Conservation (phyloP, 129 eudicot species). For the Erigeron canadensis region DNA sequence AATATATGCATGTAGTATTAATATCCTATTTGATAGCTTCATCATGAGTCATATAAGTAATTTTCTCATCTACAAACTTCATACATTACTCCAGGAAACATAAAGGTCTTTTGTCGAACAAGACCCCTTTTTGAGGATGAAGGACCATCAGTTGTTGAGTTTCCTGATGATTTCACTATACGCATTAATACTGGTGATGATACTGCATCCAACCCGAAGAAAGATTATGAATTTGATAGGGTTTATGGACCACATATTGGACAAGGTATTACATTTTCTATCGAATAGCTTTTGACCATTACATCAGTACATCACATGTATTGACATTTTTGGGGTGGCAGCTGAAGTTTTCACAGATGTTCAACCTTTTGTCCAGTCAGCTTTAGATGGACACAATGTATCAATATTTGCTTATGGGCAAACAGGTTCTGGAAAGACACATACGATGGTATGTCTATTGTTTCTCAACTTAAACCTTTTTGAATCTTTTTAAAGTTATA, state of each 20-base stretch:
- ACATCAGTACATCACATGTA: not conserved
- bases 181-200: constrained; percentile 83
- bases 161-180: constrained; percentile 80
- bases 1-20: not conserved
- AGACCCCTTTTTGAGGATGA: constrained; percentile 98
- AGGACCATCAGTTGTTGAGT: constrained; percentile 84
- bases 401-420: constrained; percentile 93
- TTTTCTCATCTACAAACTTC: constrained; percentile 1
- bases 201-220: constrained; percentile 71
- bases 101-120: constrained; percentile 88
- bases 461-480: constrained; percentile 22
- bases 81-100: constrained; percentile 59
- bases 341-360: constrained; percentile 93
- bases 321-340: constrained; percentile 40
- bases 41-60: constrained; percentile 8
- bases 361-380: constrained; percentile 99
- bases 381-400: constrained; percentile 95
- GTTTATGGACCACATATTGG: constrained; percentile 98
- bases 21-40: constrained; percentile 7
- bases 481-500: not conserved
- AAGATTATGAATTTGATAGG: constrained; percentile 98
- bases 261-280: constrained; percentile 59
- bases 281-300: not conserved
- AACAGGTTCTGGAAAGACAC: constrained; percentile 85
- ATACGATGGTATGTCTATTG: constrained; percentile 71